phyloP scores from a whole-genome alignment of 2,329 filamentous ascomycete genomes.

The Whalleya microplaca region DNA sequence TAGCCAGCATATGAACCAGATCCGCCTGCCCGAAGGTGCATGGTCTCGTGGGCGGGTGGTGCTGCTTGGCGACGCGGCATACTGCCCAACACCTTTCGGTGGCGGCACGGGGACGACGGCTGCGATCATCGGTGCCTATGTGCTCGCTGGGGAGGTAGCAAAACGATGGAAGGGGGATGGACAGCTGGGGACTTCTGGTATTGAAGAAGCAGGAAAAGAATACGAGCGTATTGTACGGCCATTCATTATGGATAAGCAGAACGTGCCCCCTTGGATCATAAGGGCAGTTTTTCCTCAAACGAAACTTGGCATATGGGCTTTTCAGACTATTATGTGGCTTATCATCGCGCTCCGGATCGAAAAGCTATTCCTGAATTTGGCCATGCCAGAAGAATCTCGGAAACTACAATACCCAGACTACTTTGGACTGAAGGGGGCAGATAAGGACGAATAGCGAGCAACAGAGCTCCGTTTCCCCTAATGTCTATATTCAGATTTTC shows the following conservation, averaged over 20 bases:
- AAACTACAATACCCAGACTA: conserved; percentile 1
- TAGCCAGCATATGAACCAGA: conserved; percentile 41
- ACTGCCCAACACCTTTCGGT: conserved; percentile 39
- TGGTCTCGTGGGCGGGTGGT: conserved; percentile 42
- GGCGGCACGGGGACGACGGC: conserved; percentile 47
- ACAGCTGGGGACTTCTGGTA: conserved; percentile 22
- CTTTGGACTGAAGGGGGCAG: no score
- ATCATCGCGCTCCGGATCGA: neutral
- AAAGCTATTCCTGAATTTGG: neutral
- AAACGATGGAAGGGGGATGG: conserved; percentile 6
- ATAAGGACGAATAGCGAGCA: no score
- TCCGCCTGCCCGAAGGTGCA: conserved; percentile 38
- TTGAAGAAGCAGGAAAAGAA: conserved; percentile 37
- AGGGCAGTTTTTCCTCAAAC: conserved; percentile 47
- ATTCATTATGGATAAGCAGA: conserved; percentile 39
- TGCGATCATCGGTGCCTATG: conserved; percentile 47
- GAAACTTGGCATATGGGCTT: conserved; percentile 48
- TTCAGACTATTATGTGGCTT: neutral
- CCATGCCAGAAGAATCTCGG: neutral
- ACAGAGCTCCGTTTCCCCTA: no score
- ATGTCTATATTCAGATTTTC: no score
- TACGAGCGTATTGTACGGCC: conserved; percentile 44
- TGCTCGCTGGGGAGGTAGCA: conserved; percentile 49
- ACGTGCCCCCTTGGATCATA: conserved; percentile 37
- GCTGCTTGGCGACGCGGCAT: conserved; percentile 48